These are phyloP conservation scores for Colletotrichum truncatum DNA, from an alignment of 2,329 filamentous ascomycete species.

Conservation along the genomic window DNA sequence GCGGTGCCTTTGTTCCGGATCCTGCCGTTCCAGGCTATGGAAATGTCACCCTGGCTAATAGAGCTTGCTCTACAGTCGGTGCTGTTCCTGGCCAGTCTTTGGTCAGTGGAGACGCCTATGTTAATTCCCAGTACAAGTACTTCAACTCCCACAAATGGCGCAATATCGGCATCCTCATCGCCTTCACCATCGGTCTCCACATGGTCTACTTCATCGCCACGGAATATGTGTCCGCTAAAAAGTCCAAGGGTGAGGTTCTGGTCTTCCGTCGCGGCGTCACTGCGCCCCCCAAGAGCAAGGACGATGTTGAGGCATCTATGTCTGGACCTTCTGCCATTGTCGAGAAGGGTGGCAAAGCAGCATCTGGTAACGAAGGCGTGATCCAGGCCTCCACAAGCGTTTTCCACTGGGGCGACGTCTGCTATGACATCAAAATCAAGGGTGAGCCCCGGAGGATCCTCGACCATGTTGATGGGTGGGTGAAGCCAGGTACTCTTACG, in stretches of 20 bases:
- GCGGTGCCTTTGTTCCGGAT: conserved; percentile 34
- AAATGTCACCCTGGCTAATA: conserved; percentile 33
- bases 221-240: conserved; percentile 55
- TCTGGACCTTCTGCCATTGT: conserved; percentile 24
- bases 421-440: conserved; percentile 73
- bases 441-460: conserved; percentile 71
- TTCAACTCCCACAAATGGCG: conserved; percentile 56
- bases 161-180: conserved; percentile 66
- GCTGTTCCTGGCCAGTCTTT: conserved; percentile 49
- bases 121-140: conserved; percentile 55
- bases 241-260: conserved; percentile 69
- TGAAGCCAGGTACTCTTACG: conserved; percentile 74
- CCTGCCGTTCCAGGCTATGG: conserved; percentile 30
- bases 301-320: conserved; percentile 23
- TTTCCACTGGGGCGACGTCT: conserved; percentile 74
- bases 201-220: conserved; percentile 58
- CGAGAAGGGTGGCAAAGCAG: conserved; percentile 20
- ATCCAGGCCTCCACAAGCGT: conserved; percentile 64
- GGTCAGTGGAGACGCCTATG: conserved; percentile 55
- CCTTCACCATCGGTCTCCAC: conserved; percentile 58
- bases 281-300: conserved; percentile 15
- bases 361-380: conserved; percentile 4
- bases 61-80: conserved; percentile 55
- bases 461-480: conserved; percentile 75
- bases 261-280: conserved; percentile 61